Conservation (phyloP, 2,329 filamentous ascomycete species). For the Hypomyces perniciosus region DNA sequence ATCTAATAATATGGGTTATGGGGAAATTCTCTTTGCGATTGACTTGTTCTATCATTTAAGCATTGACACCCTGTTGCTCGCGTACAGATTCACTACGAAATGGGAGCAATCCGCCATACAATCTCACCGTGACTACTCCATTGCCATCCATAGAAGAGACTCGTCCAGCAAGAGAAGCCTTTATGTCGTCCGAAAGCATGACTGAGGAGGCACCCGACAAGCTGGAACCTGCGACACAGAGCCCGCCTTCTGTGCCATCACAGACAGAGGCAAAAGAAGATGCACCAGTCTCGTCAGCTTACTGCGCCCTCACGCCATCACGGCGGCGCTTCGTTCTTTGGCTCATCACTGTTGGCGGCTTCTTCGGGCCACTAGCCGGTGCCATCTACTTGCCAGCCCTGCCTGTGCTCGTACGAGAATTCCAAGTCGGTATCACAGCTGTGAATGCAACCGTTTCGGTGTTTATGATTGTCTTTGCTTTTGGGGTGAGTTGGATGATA, state of each 20-base stretch:
- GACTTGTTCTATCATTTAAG: no score
- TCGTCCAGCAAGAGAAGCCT: no score
- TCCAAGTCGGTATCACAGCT: slow-evolving; percentile 27
- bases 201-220: no score
- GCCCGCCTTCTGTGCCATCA: not conserved
- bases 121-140: no score
- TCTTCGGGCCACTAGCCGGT: slow-evolving; percentile 38
- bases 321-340: slow-evolving; percentile 31
- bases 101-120: no score
- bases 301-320: slow-evolving; percentile 32
- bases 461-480: slow-evolving; percentile 38
- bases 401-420: slow-evolving; percentile 31
- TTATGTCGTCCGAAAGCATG: no score
- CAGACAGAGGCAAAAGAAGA: not conserved
- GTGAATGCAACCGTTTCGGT: slow-evolving; percentile 40
- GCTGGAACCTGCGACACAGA: not conserved
- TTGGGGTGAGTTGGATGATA: slow-evolving; percentile 23
- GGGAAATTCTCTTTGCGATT: no score
- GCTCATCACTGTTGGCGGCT: slow-evolving; percentile 35
- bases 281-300: slow-evolving; percentile 17
- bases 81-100: no score
- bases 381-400: slow-evolving; percentile 39
- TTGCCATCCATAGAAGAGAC: no score
- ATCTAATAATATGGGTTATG: no score
- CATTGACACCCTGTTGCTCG: no score